A percentile compares a stretch with the other conserved stretches of the same genome.
phyloP scores from a whole-genome alignment of 1,139 yeast genomes.

The Sugiyamaella castrensis region DNA sequence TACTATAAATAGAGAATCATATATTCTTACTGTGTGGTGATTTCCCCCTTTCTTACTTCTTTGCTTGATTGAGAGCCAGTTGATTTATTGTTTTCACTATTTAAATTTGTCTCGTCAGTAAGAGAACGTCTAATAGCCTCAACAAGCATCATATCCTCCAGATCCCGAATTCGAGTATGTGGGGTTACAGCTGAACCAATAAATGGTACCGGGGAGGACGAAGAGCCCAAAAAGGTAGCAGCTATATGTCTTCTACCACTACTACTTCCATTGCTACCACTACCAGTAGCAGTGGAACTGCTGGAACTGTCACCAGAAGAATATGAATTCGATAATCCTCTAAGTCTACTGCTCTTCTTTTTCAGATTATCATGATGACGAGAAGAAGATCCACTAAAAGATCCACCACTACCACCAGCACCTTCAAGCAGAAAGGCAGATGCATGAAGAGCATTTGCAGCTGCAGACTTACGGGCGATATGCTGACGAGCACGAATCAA shows the following conservation, averaged over 20 bases:
- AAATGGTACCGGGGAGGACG: not conserved
- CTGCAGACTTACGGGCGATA: constrained; percentile 82
- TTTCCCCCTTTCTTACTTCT: constrained; percentile 10
- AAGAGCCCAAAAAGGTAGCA: not conserved
- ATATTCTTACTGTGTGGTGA: constrained; percentile 7
- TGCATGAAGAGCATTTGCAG: constrained; percentile 92
- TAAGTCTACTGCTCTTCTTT: constrained; percentile 19
- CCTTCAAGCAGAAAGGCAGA: constrained; percentile 54
- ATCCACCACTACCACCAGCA: constrained; percentile 5
- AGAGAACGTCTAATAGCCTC: constrained; percentile 65
- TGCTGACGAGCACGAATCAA: constrained; percentile 68
- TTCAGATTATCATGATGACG: constrained; percentile 19
- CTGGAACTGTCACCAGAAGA: constrained; percentile 14
- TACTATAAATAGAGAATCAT: too few species aligned
- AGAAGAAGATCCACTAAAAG: constrained; percentile 5
- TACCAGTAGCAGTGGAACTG: constrained; percentile 4
- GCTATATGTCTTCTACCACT: constrained; percentile 5
- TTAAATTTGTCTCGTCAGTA: constrained; percentile 3
- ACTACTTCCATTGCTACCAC: not conserved
- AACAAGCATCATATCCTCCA: constrained; percentile 79
- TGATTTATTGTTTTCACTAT: constrained; percentile 2
- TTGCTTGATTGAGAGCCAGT: constrained; percentile 7
- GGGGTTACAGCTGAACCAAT: not conserved
- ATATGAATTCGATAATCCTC: constrained; percentile 16
- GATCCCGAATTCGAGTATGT: constrained; percentile 29